Evolutionary conservation across 2,329 filamentous ascomycete genomes (phyloP), one percentile per base, ranked within the genome.

Genomic region (Didymella exigua): DNA sequence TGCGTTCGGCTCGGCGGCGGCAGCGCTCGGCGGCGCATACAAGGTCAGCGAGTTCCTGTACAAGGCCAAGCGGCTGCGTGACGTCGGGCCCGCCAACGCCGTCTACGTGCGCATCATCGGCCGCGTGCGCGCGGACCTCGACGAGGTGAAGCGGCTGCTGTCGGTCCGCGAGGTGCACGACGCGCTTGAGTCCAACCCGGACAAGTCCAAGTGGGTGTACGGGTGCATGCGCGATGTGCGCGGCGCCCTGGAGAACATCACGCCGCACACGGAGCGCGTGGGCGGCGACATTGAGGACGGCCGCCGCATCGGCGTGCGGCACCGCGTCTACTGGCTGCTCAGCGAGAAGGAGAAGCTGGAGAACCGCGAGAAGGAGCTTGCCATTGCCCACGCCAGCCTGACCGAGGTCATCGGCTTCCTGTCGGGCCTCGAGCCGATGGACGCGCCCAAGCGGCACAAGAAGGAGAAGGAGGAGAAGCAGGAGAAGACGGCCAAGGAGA

Each of bases 321-420:
- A 75, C 60, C 66, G 74, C 26, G 56, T 76, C 29, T 68, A 69
- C 62, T 76, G 74, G 74, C 63, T 75, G 42, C 54, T 76, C 54
- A 73, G 72, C 66, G 72, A 75, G 58, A 70, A 73, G 65, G 72
- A 75, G 61, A 76, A 75, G 65, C 60, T 75, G 54, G 67, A 73
- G 59, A 71, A 72, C 57, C 44, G 71, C 9, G 68, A 72, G 59
- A 71, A 74, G 66, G 74, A 76, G 61, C 56, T 76, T 26, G 55
- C 51, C 33, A 58, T 68, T 21, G 68, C 69, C 24, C 72, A 75
- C 54, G 54, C 66, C 53, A 75, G 71, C 34, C 63, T 76, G 57
- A 63, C 52, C 33, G 71, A 74, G 59, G 72, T 73, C 26, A 61
- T 76, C 38, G 71, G 70, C 37, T 75, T 63, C 59, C 56, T 76